Evolutionary conservation across 108 stramenopile genomes (phyloP).

Genomic region (Asterionellopsis glacialis): DNA sequence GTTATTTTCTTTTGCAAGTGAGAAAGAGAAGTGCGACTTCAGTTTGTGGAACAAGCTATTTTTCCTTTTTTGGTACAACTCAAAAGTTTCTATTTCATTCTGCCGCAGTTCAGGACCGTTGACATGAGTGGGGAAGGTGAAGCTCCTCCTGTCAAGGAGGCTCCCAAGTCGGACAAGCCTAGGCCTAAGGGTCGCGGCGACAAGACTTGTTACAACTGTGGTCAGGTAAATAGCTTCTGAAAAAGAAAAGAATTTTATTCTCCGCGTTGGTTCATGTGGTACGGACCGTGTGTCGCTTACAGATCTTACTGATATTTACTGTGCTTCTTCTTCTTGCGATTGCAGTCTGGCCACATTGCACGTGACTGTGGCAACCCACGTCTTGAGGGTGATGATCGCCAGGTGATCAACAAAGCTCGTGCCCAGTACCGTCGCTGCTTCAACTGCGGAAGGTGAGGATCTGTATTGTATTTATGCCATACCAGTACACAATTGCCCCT

Average conservation of each 20-base stretch:
- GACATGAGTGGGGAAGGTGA: constrained; percentile 4
- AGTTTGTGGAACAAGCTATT: too few species aligned
- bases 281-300: not conserved
- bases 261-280: not conserved
- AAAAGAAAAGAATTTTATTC: not conserved
- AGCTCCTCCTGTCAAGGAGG: constrained; percentile 9
- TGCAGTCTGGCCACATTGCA: constrained; percentile 44
- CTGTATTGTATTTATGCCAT: not conserved
- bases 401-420: constrained; percentile 41
- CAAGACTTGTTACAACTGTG: constrained; percentile 84
- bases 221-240: constrained; percentile 24
- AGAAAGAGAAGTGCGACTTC: too few species aligned
- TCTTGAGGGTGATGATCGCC: constrained; percentile 51
- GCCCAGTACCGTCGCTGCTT: constrained; percentile 65
- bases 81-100: not conserved
- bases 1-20: too few species aligned
- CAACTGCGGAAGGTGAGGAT: constrained; percentile 68
- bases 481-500: not conserved
- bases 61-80: too few species aligned
- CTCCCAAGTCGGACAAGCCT: not conserved
- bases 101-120: not conserved
- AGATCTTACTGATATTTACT: constrained; percentile 1
- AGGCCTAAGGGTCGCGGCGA: constrained; percentile 18
- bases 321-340: not conserved
- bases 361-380: constrained; percentile 52